Percentiles rank a stretch among this genome's conserved stretches.
Conservation (phyloP, 768 basidiomycete species). For the Russula dissimulans region DNA sequence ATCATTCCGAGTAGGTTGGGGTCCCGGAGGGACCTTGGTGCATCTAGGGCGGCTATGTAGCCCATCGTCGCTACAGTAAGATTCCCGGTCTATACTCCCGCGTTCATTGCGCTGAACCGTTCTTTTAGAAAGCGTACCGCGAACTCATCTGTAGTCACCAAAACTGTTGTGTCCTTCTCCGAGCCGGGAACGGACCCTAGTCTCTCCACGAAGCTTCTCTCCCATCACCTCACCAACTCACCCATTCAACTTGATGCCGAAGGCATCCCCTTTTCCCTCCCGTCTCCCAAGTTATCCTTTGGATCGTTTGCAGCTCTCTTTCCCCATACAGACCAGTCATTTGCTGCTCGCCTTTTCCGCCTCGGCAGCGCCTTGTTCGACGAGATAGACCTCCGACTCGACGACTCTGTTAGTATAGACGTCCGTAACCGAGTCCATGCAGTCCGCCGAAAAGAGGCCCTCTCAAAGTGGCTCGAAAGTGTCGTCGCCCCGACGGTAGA, state of each 20-base stretch:
- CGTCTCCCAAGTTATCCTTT: conserved; percentile 59
- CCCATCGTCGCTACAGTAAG: conserved; percentile 46
- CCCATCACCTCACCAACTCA: conserved; percentile 69
- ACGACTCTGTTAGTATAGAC: conserved; percentile 45
- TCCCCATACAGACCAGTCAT: conserved; percentile 56
- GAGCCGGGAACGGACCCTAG: conserved; percentile 27
- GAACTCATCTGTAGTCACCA: conserved; percentile 52
- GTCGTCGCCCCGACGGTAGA: conserved; percentile 66
- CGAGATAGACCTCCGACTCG: conserved; percentile 57
- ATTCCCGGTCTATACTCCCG: neutral
- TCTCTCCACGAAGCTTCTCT: conserved; percentile 54
- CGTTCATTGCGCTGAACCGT: neutral
- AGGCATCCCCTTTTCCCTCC: conserved; percentile 60
- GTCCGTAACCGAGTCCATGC: conserved; percentile 49
- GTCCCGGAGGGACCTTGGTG: conserved; percentile 65
- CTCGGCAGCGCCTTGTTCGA: conserved; percentile 88
- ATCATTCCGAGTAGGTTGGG: conserved; percentile 88
- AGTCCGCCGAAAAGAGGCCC: conserved; percentile 65
- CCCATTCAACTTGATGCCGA: conserved; percentile 62
- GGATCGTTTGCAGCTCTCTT: conserved; percentile 68
- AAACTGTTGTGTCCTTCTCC: conserved; percentile 39
- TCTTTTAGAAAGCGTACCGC: conserved; percentile 40
- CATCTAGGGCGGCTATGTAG: conserved; percentile 69
- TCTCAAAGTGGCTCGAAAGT: conserved; percentile 80
- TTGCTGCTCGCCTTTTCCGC: conserved; percentile 77